These are phyloP conservation scores for Danielia reshetovae DNA, from an alignment of 805 yeast species.

Conservation along the genomic window DNA sequence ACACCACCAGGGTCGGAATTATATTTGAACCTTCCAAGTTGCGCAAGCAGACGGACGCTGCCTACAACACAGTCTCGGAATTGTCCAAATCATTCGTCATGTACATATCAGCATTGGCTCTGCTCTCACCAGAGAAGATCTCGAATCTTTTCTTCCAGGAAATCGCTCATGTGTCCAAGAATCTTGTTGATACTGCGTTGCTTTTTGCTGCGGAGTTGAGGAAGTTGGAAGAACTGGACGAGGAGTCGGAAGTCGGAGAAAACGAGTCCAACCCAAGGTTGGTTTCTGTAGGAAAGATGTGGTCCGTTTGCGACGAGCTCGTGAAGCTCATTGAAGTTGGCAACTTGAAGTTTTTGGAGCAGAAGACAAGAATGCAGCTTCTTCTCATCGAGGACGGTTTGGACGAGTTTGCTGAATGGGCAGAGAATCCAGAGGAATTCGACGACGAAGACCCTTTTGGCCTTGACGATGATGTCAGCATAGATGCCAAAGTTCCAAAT, in stretches of 20 bases:
- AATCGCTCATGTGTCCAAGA: constrained; percentile 22
- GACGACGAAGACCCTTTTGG: constrained; percentile 55
- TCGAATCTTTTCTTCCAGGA: constrained; percentile 38
- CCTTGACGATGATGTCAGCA: constrained; percentile 23
- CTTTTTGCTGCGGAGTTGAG: constrained; percentile 26
- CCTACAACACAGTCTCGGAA: constrained; percentile 45
- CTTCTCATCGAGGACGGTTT: constrained; percentile 55
- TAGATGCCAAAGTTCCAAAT: constrained; percentile 21
- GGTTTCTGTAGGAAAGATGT: constrained; percentile 60
- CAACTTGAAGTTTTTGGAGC: constrained; percentile 48
- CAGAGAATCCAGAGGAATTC: constrained; percentile 51
- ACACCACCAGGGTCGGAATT: constrained; percentile 72
- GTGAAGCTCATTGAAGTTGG: constrained; percentile 44
- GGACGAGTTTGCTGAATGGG: constrained; percentile 69
- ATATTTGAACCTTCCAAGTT: constrained; percentile 59
- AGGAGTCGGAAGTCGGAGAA: constrained; percentile 8
- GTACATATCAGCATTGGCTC: constrained; percentile 40
- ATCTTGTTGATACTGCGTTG: constrained; percentile 16
- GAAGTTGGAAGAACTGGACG: constrained; percentile 13
- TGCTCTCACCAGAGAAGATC: constrained; percentile 22
- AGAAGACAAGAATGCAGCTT: constrained; percentile 42
- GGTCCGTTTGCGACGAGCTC: constrained; percentile 62
- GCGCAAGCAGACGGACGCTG: constrained; percentile 38
- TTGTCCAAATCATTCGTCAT: constrained; percentile 42
- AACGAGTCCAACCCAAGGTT: constrained; percentile 32